Base-by-base conservation (phyloP, 2,329 filamentous ascomycete genomes). In the Talaromyces atroroseus region DNA sequence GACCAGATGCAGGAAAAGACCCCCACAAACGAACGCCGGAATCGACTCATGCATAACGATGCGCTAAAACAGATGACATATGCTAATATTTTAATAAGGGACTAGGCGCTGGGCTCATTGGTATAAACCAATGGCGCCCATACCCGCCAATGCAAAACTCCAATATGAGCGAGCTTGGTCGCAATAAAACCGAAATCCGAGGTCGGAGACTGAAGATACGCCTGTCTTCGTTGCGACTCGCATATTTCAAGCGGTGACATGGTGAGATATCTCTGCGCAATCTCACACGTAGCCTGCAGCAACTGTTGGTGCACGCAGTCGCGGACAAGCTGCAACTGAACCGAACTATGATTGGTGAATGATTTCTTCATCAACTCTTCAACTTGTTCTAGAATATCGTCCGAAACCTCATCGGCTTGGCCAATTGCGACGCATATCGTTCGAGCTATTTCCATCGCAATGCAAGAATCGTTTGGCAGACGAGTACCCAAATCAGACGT, bases 111-210 rank as follows among this genome's bases (percentile, higher is more conserved):
- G 44, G 29, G 45, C n/a, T 58, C 45, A 54, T 34, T 44, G n/a
- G 70, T 62, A 53, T 96, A 96, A 12, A 88, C 84, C 53, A 95
- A 77, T 2, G 83, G 82, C 1, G 83, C 82, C 90, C 92, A 97
- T 2, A 96, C 87, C 49, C 89, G 82, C 91, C 92, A 96, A 72
- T 96, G 91, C 23, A 97, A 75, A 5, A 94, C 80, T 14, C 89
- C 85, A 46, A 96, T 83, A 66, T 96, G 92, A 5, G 90, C 87
- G 51, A 96, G 79, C 47, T 89, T 84, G 46, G 85, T 87, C 1
- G 89, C 84, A 69, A 96, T 52, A 32, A 34, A 47, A 12, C 52
- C 45, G 21, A 58, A 34, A 24, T 50, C 38, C 21, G 51, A 42
- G 8, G 45, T n/a, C 10, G 51, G 29, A 8, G 50, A 50, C 42